phyloP scores from a whole-genome alignment of 2,329 filamentous ascomycete genomes.

The Tolypocladium tropicale region DNA sequence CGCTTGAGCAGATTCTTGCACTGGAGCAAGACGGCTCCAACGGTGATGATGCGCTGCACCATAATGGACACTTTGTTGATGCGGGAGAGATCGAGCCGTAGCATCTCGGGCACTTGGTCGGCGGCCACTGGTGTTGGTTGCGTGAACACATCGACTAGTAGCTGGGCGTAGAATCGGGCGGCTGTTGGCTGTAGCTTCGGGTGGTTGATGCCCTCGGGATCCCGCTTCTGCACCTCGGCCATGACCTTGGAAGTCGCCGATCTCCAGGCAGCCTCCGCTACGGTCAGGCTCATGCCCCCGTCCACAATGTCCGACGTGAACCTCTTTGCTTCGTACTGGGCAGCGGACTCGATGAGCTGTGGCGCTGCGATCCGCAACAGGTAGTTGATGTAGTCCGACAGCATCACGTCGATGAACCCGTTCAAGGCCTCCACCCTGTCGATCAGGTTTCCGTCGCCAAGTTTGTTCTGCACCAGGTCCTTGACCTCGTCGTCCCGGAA shows the following conservation, averaged over 20 bases:
- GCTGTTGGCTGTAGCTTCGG: constrained; percentile 52
- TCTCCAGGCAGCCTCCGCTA: constrained; percentile 57
- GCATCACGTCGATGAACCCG: constrained; percentile 65
- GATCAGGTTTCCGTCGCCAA: constrained; percentile 54
- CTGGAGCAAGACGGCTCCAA: constrained; percentile 65
- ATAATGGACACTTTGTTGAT: constrained; percentile 33
- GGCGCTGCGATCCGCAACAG: constrained; percentile 63
- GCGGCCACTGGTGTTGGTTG: constrained; percentile 45
- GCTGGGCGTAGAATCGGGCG: constrained; percentile 65
- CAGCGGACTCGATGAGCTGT: constrained; percentile 58
- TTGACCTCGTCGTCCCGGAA: constrained; percentile 71
- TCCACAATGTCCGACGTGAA: constrained; percentile 57
- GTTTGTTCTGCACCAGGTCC: constrained; percentile 51
- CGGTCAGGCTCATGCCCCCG: constrained; percentile 41
- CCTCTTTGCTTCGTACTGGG: constrained; percentile 62
- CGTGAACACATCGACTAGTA: constrained; percentile 67
- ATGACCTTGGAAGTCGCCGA: constrained; percentile 53
- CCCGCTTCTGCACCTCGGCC: constrained; percentile 55
- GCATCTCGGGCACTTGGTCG: constrained; percentile 59
- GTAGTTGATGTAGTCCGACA: constrained; percentile 76
- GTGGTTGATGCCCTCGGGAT: constrained; percentile 57
- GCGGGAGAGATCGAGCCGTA: constrained; percentile 57
- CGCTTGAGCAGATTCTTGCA: constrained; percentile 77
- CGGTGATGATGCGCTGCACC: constrained; percentile 52
- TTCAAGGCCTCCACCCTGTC: constrained; percentile 67